Evolutionary conservation across 495 filamentous ascomycete species (phyloP).

Genomic region (Cercophora newfieldiana): DNA sequence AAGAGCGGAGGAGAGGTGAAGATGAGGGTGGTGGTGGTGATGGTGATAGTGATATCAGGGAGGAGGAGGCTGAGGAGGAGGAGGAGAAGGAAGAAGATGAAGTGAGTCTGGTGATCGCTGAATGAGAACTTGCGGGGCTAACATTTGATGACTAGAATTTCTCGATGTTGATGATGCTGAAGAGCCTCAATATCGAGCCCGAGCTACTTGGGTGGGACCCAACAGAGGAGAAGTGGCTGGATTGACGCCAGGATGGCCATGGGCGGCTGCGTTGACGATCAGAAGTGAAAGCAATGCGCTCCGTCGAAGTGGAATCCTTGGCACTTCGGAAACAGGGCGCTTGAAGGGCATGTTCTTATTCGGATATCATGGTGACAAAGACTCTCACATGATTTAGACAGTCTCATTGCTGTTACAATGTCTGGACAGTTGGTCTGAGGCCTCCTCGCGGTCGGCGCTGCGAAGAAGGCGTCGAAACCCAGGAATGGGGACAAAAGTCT

Average conservation of each 20-base stretch:
- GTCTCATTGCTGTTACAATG: not conserved
- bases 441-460: not conserved
- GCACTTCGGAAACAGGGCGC: not conserved
- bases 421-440: not conserved
- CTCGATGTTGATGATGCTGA: conserved; percentile 37
- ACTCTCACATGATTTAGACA: not conserved
- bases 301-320: not conserved
- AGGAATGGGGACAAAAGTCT: not conserved
- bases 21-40: not conserved
- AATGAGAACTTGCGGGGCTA: not conserved
- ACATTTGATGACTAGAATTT: conserved; percentile 29
- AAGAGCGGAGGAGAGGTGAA: not conserved
- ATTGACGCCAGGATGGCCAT: conserved; percentile 10
- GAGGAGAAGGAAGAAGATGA: conserved; percentile 13
- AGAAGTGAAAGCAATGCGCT: not conserved
- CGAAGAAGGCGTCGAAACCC: not conserved
- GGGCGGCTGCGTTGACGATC: not conserved
- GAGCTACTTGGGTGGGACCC: conserved; percentile 30
- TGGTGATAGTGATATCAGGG: not conserved
- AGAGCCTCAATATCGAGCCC: conserved; percentile 36
- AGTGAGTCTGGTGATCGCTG: not conserved
- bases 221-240: conserved; percentile 31
- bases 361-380: not conserved
- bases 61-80: conserved; percentile 12
- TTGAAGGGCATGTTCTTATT: not conserved